Evolutionary conservation across 345 rosid species (phyloP).

Genomic region (Chamaenerion angustifolium): DNA sequence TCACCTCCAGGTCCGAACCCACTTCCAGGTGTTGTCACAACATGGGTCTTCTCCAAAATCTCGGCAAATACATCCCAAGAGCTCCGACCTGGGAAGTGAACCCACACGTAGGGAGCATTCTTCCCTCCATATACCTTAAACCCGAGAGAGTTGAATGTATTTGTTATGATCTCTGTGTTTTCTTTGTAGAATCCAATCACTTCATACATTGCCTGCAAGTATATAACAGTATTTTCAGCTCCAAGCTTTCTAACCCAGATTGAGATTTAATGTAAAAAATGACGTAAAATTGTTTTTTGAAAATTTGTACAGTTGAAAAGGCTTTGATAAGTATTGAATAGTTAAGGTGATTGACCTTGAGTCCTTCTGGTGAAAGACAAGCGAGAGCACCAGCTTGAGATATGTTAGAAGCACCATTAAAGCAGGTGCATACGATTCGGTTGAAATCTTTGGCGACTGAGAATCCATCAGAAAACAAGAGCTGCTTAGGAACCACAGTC

Average conservation of each 20-base stretch:
- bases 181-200: constrained; percentile 91
- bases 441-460: constrained; percentile 89
- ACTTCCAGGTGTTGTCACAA: constrained; percentile 92
- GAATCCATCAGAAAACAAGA: constrained; percentile 72
- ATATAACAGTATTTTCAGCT: neutral
- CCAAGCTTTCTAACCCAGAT: neutral
- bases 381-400: constrained; percentile 92
- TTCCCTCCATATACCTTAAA: constrained; percentile 73
- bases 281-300: no score
- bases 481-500: constrained; percentile 85
- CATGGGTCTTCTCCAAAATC: constrained; percentile 83
- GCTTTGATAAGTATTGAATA: no score
- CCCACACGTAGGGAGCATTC: constrained; percentile 95
- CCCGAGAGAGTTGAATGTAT: constrained; percentile 72
- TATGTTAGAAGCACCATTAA: constrained; percentile 86
- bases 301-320: no score
- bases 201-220: constrained; percentile 60
- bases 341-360: constrained; percentile 24
- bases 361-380: constrained; percentile 83
- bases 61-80: constrained; percentile 94
- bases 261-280: neutral
- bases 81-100: constrained; percentile 87
- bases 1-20: constrained; percentile 98
- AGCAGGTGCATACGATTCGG: constrained; percentile 70
- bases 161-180: constrained; percentile 60